Evolutionary conservation across 2,329 filamentous ascomycete genomes (phyloP).

Genomic region (Dichotomopilus funicola): DNA sequence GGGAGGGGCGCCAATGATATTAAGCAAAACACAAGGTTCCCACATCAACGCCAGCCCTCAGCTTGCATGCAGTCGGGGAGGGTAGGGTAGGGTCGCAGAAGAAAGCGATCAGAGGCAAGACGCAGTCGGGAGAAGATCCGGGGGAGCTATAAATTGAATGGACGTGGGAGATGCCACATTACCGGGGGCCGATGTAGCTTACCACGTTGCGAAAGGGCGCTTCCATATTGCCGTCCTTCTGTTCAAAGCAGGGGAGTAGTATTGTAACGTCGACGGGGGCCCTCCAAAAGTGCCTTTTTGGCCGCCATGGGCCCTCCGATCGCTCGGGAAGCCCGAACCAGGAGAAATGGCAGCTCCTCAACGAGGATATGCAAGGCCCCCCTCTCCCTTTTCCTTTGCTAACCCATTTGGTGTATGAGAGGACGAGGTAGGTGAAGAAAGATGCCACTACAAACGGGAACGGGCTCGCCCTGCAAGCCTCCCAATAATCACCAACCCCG

Average conservation of each 20-base stretch:
- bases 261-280: neutral
- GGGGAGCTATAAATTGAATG: slow-evolving; percentile 18
- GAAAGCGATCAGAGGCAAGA: slow-evolving; percentile 3
- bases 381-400: neutral
- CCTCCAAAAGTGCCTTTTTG: neutral
- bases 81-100: slow-evolving; percentile 17
- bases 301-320: neutral
- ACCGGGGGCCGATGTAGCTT: slow-evolving; percentile 8
- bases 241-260: slow-evolving; percentile 1
- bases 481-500: neutral
- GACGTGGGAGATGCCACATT: slow-evolving; percentile 19
- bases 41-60: slow-evolving; percentile 9
- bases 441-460: too few relatives aligned
- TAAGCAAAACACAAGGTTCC: slow-evolving; percentile 4
- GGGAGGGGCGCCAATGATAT: slow-evolving; percentile 5
- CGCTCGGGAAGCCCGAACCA: neutral
- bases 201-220: slow-evolving; percentile 2
- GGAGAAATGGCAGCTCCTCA: neutral
- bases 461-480: neutral
- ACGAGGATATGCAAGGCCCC: neutral
- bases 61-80: slow-evolving; percentile 8
- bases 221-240: slow-evolving; percentile 17
- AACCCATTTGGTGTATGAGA: neutral
- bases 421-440: neutral
- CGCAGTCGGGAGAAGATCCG: slow-evolving; percentile 14